phyloP scores from a whole-genome alignment of 2,329 filamentous ascomycete genomes.

The Arthrobotrys musiformis region DNA sequence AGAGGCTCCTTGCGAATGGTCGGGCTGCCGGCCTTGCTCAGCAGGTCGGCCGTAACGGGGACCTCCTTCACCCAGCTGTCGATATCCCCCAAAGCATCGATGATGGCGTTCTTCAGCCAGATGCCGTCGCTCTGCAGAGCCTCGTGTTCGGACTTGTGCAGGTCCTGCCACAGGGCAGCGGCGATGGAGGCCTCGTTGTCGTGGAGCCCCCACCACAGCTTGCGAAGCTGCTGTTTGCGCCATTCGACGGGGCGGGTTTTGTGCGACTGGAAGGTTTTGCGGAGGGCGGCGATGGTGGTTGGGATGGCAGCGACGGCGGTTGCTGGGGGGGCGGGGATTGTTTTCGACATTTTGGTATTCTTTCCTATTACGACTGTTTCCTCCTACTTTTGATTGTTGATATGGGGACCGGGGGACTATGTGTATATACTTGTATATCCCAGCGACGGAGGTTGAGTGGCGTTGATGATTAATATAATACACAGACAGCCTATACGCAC shows the following conservation, averaged over 20 bases:
- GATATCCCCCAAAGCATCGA: constrained; percentile 80
- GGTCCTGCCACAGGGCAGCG: constrained; percentile 79
- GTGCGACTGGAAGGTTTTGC: constrained; percentile 78
- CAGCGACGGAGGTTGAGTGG: not conserved
- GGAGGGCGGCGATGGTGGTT: constrained; percentile 70
- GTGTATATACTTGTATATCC: no score
- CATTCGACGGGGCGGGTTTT: constrained; percentile 85
- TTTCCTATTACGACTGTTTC: no score
- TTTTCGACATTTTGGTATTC: constrained; percentile 20
- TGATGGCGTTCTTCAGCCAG: constrained; percentile 82
- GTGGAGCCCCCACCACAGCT: constrained; percentile 90
- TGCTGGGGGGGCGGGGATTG: constrained; percentile 29
- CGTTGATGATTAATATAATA: not conserved
- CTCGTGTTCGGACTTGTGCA: constrained; percentile 82
- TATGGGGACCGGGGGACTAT: no score
- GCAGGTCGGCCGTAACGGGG: constrained; percentile 75
- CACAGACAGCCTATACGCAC: not conserved
- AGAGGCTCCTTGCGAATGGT: constrained; percentile 87
- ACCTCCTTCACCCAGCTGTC: constrained; percentile 87
- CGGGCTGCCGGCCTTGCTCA: constrained; percentile 76
- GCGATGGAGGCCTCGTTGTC: constrained; percentile 79
- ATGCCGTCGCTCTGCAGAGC: constrained; percentile 77
- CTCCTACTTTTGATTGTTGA: no score
- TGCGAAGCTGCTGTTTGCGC: constrained; percentile 85
- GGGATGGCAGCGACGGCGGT: constrained; percentile 76